Conservation (phyloP, 2,329 filamentous ascomycete genomes). For the Polychaeton citri region DNA sequence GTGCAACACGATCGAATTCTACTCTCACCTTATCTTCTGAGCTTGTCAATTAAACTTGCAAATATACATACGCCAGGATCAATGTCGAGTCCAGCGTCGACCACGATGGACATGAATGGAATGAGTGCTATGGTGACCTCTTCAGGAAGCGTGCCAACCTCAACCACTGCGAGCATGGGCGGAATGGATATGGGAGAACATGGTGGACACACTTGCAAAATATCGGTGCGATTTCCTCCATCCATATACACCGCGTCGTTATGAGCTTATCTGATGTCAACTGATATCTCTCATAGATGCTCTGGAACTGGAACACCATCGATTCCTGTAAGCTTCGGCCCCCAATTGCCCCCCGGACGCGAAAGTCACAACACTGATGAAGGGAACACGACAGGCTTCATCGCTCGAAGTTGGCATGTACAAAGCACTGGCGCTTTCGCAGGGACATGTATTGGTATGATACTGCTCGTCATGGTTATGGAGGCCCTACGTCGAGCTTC, state of each 20-base stretch:
- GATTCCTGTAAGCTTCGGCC: slow-evolving; percentile 38
- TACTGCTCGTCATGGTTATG: slow-evolving; percentile 59
- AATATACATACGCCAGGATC: too few species aligned
- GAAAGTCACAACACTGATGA: background rate
- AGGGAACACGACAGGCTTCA: slow-evolving; percentile 37
- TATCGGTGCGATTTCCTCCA: slow-evolving; percentile 20
- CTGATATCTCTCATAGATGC: slow-evolving; percentile 42
- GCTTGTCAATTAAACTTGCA: too few species aligned
- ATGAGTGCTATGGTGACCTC: slow-evolving; percentile 4
- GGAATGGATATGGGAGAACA: slow-evolving; percentile 11
- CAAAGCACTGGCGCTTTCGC: slow-evolving; percentile 59
- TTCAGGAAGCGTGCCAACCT: slow-evolving; percentile 1
- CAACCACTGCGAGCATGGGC: slow-evolving; percentile 8
- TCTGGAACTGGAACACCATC: slow-evolving; percentile 67
- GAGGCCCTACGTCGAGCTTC: slow-evolving; percentile 57
- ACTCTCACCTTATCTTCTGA: too few species aligned
- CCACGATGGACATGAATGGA: slow-evolving; percentile 5
- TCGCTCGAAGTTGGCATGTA: slow-evolving; percentile 57
- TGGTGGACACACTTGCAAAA: slow-evolving; percentile 19
- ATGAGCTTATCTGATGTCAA: too few species aligned
- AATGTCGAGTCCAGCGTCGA: too few species aligned
- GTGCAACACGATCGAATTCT: too few species aligned
- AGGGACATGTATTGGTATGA: slow-evolving; percentile 64
- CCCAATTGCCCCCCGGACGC: slow-evolving; percentile 3
- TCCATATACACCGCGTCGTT: background rate